Evolutionary conservation across 1,284 basidiomycete species (phyloP).

Genomic region (Ustilago xerochloae): DNA sequence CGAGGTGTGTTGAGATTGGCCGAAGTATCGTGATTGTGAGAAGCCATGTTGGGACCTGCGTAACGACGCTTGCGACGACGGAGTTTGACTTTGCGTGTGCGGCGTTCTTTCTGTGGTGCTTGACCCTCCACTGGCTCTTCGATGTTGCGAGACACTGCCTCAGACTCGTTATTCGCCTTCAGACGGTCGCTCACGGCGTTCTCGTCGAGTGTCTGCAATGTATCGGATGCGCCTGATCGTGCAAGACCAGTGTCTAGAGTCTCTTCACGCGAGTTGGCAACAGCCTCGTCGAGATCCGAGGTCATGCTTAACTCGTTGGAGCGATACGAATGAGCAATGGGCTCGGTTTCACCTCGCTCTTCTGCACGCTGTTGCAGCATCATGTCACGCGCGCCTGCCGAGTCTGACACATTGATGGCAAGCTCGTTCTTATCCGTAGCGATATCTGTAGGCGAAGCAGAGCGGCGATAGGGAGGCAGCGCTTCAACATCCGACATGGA

Average conservation of each 20-base stretch:
- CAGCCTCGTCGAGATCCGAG: constrained; percentile 33
- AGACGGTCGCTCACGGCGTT: background rate
- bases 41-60: constrained; percentile 64
- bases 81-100: constrained; percentile 32
- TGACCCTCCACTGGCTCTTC: constrained; percentile 12
- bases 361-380: constrained; percentile 53
- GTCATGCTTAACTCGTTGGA: constrained; percentile 38
- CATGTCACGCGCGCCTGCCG: constrained; percentile 57
- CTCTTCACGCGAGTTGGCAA: constrained; percentile 16
- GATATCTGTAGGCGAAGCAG: constrained; percentile 22
- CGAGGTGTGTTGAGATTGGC: constrained; percentile 62
- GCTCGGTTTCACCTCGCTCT: constrained; percentile 42
- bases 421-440: constrained; percentile 31
- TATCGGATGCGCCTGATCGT: background rate
- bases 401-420: constrained; percentile 39
- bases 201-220: constrained; percentile 12
- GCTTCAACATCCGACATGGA: constrained; percentile 42
- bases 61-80: constrained; percentile 39
- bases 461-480: constrained; percentile 16
- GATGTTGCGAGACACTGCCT: background rate
- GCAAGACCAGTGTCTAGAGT: background rate
- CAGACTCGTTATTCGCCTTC: background rate
- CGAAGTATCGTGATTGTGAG: constrained; percentile 65
- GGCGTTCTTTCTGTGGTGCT: constrained; percentile 20
- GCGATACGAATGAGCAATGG: constrained; percentile 40